Base-by-base conservation (phyloP, 352 stramenopile genomes). In the Phytopythium vexans region DNA sequence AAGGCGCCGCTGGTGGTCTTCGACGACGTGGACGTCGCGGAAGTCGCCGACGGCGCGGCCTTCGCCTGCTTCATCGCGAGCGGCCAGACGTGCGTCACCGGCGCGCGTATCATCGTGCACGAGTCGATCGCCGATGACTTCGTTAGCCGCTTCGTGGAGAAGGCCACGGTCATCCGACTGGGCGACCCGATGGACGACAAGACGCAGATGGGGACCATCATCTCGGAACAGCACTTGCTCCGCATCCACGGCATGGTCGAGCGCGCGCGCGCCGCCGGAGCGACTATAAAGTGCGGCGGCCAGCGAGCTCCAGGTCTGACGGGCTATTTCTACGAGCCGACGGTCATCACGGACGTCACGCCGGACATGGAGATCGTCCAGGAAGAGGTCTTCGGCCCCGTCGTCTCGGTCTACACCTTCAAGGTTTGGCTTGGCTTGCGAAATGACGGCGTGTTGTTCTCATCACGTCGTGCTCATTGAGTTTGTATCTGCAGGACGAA, bases 321-420 rank as follows among this genome's bases (percentile, higher is more conserved):
- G 65, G 75, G 85, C 41, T 90, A 95, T 48, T 99, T 96, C 62
- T 98, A 96, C 72, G 60, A 85, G 52, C 92, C 95, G 3, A 98
- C 92, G 1, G 79, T 99, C 48, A 66, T 99, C 21, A 89, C 68
- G 16, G 64, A 88, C 52, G 66, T 86, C 42, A 71, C 59, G 9
- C 54, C 62, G 35, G 67, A 73, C 53, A 89, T 89, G 74, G 88
- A 78, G 44, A 94, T 97, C 49, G 84, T 85, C 1, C 68, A 80
- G 58, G 67, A 96, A 62, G 89, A 97, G 64, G 77, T 97, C 6
- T 97, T 97, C 54, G 88, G 89, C 1, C 86, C 86, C 15, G 79
- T 97, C n/a, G 74, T 94, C 10, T 52, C 47, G 21, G 64, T 51
- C 4, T 80, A 73, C 41, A 62, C 64, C 8, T 82, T 82, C 56